Base-by-base conservation (phyloP, 176 grass and related monocot species). In the Musa schizocarpa region DNA sequence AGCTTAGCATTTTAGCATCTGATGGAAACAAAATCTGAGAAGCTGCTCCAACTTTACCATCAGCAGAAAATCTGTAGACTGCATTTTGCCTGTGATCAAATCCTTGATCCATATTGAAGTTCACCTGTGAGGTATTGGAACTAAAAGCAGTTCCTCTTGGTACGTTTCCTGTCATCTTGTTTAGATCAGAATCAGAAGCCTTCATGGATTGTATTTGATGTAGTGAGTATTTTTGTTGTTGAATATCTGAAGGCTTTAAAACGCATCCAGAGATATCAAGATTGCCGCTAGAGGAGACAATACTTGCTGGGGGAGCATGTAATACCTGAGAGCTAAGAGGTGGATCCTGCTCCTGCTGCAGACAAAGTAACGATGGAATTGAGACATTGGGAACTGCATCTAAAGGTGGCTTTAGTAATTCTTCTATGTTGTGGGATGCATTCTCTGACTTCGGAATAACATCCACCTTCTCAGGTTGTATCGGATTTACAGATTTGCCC, bases 161-260 rank as follows among this genome's bases (percentile, higher is more conserved):
- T 53, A 62, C 74, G 69, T 94, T 99, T 58, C 81, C 90, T 84
- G 71, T 9, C 54, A 74, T 74, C 77, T 81, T 89, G 27, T 79
- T 83, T 84, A 86, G 73, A 92, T 88, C 86, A 69, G 78, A 54
- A 79, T 94, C 85, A 2, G 74, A 79, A 63, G 80, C 86, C 48
- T 86, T 85, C 86, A 92, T 84, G 65, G 86, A 62, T 79, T 92
- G 86, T 78, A 99, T 88, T 83, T 99, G 95, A 84, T 89, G 56
- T 50, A 95, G 71, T 56, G 91, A 86, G 74, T 88, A 99, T 81
- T 81, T 92, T 67, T 90, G 82, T 25, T 88, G 90, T 56, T 86
- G 88, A 80, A 82, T 77, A 76, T 88, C 92, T 86, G 86, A 53
- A 84, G 80, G 75, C 49, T 63, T 61, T 73, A 85, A 71, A 20